Evolutionary conservation across 192 early-diverging fungal species (phyloP), one percentile per base, ranked within the genome.

Genomic region (Paraglomus brasilianum): DNA sequence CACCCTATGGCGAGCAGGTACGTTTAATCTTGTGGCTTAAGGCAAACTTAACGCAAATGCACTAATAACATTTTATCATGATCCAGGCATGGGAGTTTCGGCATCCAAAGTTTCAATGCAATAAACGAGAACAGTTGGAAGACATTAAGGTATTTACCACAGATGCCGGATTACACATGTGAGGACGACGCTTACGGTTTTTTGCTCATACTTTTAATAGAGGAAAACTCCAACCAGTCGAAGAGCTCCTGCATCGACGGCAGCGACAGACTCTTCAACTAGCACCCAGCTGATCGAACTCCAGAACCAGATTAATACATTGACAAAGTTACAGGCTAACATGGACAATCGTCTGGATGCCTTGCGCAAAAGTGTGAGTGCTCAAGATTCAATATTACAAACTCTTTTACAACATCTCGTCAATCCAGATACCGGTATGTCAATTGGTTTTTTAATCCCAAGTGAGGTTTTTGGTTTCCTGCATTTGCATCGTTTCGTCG

Each of bases 21-120:
- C 15, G 60, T 19, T 47, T 47, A 47, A 47, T 47, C 8, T n/a
- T n/a, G n/a, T n/a, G n/a, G n/a, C n/a, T n/a, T n/a, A n/a, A n/a
- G n/a, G n/a, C n/a, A n/a, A n/a, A n/a, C n/a, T 21, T 6, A 21
- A 17, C n/a, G 5, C 8, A 55, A 21, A 55, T 55, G 5, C n/a
- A 11, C 17, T 11, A 55, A 11, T 55, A 17, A 55, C 8, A 55
- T 55, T 6, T 24, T 57, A 2, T 30, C 13, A 13, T 61, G 2
- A 41, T 71, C n/a, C 76, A 83, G 82, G 77, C 78, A 15, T 88
- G 85, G 88, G 88, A 87, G 62, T 89, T 87, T 74, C 74, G 76
- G n/a, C 87, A 89, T 72, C 88, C 88, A 50, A 74, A 86, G 56
- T 89, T 89, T 52, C 83, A 81, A 46, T 74, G 81, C 11, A 79